phyloP scores from a whole-genome alignment of 1,284 basidiomycete species.

The Waitea zeae region DNA sequence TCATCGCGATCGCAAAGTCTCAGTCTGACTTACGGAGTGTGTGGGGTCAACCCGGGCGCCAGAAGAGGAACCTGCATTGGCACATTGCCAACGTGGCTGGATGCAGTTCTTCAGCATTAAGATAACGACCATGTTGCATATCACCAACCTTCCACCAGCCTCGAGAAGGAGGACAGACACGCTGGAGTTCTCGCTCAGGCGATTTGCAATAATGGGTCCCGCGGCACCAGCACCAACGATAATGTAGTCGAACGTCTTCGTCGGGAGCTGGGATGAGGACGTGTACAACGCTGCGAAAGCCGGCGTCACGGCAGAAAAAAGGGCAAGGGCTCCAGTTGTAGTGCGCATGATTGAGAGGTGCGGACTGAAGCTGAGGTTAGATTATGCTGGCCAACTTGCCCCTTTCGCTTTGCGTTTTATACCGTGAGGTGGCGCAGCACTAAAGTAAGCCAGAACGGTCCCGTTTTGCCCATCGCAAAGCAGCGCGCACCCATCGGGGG shows the following conservation, averaged over 20 bases:
- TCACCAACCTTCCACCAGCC: conserved; percentile 7
- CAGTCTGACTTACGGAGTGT: conserved; percentile 1
- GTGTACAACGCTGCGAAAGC: too few relatives aligned
- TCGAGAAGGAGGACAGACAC: conserved; percentile 12
- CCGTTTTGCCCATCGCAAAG: too few relatives aligned
- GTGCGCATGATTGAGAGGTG: too few relatives aligned
- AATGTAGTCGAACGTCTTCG: conserved; percentile 2
- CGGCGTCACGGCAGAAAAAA: too few relatives aligned
- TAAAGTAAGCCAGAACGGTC: too few relatives aligned
- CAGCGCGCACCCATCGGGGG: too few relatives aligned
- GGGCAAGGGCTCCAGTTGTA: too few relatives aligned
- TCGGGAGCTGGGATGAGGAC: not conserved
- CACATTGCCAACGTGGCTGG: not conserved
- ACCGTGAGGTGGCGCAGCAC: too few relatives aligned
- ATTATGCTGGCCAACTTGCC: too few relatives aligned
- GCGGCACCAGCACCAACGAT: conserved; percentile 2
- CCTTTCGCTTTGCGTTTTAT: too few relatives aligned
- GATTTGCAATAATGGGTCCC: not conserved
- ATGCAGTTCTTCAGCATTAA: not conserved
- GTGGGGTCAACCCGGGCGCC: not conserved
- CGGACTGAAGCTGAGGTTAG: too few relatives aligned
- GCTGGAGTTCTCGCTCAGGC: conserved; percentile 8
- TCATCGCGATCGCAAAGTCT: conserved; percentile 9
- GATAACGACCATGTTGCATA: not conserved
- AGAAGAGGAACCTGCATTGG: not conserved